Conservation (phyloP, 495 filamentous ascomycete species). For the Choiromyces venosus region DNA sequence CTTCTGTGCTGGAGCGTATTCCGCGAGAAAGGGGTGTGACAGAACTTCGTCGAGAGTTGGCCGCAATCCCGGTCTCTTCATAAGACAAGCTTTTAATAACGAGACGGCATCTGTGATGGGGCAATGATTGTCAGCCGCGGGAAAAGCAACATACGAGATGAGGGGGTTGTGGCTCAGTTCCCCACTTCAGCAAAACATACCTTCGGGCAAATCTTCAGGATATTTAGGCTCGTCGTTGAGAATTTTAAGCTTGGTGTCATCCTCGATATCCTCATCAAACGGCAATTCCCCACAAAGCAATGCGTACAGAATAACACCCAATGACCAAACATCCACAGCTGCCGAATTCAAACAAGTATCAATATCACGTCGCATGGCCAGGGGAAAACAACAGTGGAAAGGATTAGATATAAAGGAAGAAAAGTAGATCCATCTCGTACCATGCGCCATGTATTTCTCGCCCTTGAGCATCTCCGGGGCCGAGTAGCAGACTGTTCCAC, state of each 20-base stretch:
- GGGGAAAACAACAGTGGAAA: not conserved
- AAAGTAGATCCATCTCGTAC: constrained; percentile 39
- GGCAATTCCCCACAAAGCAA: constrained; percentile 87
- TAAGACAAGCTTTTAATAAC: constrained; percentile 69
- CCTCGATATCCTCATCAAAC: constrained; percentile 91
- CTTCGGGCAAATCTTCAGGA: constrained; percentile 65
- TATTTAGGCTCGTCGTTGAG: constrained; percentile 76
- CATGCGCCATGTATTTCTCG: constrained; percentile 67
- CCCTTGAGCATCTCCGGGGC: constrained; percentile 98
- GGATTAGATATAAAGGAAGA: constrained; percentile 1
- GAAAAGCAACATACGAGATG: constrained; percentile 1
- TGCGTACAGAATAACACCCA: constrained; percentile 93
- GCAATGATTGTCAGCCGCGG: constrained; percentile 11
- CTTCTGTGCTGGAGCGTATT: constrained; percentile 82
- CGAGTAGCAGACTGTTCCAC: constrained; percentile 94
- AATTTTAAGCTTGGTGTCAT: constrained; percentile 76
- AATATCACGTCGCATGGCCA: constrained; percentile 9
- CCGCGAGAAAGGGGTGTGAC: constrained; percentile 79
- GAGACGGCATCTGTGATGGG: constrained; percentile 58
- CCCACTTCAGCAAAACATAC: constrained; percentile 18
- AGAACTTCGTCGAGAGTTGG: constrained; percentile 84
- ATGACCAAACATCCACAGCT: constrained; percentile 88
- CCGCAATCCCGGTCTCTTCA: constrained; percentile 79
- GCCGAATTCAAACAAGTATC: constrained; percentile 30
- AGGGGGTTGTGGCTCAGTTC: not conserved